Evolutionary conservation across 495 filamentous ascomycete species (phyloP).

Genomic region (Penicillium steckii): DNA sequence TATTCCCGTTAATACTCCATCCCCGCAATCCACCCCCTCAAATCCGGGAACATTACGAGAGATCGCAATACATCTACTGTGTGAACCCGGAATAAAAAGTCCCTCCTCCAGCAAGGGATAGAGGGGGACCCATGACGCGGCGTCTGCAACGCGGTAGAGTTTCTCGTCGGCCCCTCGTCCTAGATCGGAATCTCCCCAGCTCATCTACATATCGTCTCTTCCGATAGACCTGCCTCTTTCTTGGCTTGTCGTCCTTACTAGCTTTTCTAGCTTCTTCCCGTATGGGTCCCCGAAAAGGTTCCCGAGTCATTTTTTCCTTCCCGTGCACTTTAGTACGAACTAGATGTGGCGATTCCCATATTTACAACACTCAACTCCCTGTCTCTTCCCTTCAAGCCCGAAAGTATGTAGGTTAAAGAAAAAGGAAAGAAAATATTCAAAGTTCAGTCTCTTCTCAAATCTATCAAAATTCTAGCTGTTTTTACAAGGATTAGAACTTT

Average conservation of each 20-base stretch:
- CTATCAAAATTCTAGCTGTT: not conserved
- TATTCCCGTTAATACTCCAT: constrained; percentile 17
- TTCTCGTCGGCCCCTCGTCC: not conserved
- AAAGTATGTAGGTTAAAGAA: no score
- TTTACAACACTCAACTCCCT: no score
- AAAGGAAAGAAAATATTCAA: no score
- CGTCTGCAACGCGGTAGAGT: constrained; percentile 1
- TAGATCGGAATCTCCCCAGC: not conserved
- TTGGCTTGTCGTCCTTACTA: not conserved
- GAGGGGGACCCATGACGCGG: constrained; percentile 15
- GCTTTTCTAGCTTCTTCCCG: not conserved
- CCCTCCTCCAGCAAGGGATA: constrained; percentile 17
- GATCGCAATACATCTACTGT: constrained; percentile 4
- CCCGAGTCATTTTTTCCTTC: not conserved
- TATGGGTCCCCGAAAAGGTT: constrained; percentile 1
- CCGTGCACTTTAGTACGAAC: no score
- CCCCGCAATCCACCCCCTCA: constrained; percentile 7
- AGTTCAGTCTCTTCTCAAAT: no score
- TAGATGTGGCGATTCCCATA: no score
- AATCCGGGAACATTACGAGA: constrained; percentile 5
- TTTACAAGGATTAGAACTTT: not conserved
- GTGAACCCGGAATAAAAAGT: not conserved
- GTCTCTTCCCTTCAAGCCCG: no score
- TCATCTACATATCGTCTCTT: not conserved
- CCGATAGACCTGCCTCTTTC: not conserved